Evolutionary conservation across 164 flowering plant species (phyloP).

Genomic region (Nymphaea colorata): DNA sequence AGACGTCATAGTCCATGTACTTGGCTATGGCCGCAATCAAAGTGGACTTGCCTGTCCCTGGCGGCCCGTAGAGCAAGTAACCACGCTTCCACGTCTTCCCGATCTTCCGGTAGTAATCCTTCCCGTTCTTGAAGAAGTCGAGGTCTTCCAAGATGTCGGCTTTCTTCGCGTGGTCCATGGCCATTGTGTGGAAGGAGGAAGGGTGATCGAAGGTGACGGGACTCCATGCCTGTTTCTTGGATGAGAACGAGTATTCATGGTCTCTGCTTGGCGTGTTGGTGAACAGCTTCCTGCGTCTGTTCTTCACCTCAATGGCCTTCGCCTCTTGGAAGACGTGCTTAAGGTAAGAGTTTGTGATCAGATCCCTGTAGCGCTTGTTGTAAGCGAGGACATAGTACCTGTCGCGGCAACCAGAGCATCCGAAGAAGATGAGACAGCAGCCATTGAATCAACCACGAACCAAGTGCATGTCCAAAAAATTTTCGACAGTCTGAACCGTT

Average conservation of each 20-base stretch:
- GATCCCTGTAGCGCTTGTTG: slow-evolving; percentile 1
- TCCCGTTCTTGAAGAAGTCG: slow-evolving; percentile 17
- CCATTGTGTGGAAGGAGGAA: background rate
- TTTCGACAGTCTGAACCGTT: too few species aligned
- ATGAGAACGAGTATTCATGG: background rate
- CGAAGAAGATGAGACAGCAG: too few species aligned
- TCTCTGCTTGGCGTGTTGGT: background rate
- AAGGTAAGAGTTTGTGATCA: background rate
- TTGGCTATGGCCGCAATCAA: slow-evolving; percentile 73
- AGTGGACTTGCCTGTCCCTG: slow-evolving; percentile 61
- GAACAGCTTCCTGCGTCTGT: background rate
- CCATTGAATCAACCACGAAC: too few species aligned
- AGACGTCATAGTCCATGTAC: slow-evolving; percentile 38
- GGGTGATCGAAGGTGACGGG: background rate
- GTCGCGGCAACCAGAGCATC: background rate
- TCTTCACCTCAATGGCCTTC: background rate
- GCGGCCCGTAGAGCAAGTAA: slow-evolving; percentile 53
- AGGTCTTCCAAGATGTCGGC: slow-evolving; percentile 21
- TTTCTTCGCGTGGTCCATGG: background rate
- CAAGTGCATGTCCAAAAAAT: too few species aligned
- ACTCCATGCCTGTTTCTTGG: background rate
- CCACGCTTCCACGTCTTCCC: slow-evolving; percentile 65
- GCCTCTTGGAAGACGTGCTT: slow-evolving; percentile 1
- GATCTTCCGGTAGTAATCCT: slow-evolving; percentile 34
- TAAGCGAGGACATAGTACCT: background rate